Base-by-base conservation (phyloP, 208 protist genomes). In the Acanthamoeba lenticulata region DNA sequence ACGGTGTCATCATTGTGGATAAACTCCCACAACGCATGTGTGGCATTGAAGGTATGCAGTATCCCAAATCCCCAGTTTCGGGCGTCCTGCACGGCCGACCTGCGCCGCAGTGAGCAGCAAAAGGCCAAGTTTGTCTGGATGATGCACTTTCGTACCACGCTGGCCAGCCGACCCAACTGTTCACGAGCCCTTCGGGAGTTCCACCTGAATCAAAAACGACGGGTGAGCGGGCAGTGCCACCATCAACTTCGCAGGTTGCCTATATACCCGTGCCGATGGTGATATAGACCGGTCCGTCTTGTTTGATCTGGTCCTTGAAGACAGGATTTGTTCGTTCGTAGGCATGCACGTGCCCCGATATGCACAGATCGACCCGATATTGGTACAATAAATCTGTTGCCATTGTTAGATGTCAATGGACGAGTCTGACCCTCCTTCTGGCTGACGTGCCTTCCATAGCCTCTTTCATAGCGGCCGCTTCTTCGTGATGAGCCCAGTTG, bases 221-320 rank as follows among this genome's bases (percentile, higher is more conserved):
- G 15, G 27, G 4, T 15, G 17, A 69, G 27, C 5, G 1, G 1
- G 27, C 15, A 21, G 62, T 69, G 29, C 1, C 29, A 69, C 57
- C 27, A 4, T 52, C 15, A 52, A n/a, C 62, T 36, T 27, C 32
- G 32, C 15, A 38, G 62, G 29, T 1, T 17, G 27, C 2, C 29
- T 36, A 32, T 32, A 13, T 69, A 15, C 62, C 85, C 1, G 89
- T 65, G n/a, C 89, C 89, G 62, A 74, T 60, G 44, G 62, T 65
- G 60, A 93, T 79, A 42, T 93, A 60, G 29, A 93, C 65, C 1
- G 89, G 89, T n/a, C 55, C 89, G 9, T 55, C 42, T 7, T 57
- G 89, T 9, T n/a, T 45, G 27, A 40, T 7, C 47, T 89, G 13
- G 9, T 34, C 9, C 45, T 62, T 57, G 79, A 60, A 89, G 44